Conservation (phyloP, 768 basidiomycete species). For the Boletus vermiculosoides region DNA sequence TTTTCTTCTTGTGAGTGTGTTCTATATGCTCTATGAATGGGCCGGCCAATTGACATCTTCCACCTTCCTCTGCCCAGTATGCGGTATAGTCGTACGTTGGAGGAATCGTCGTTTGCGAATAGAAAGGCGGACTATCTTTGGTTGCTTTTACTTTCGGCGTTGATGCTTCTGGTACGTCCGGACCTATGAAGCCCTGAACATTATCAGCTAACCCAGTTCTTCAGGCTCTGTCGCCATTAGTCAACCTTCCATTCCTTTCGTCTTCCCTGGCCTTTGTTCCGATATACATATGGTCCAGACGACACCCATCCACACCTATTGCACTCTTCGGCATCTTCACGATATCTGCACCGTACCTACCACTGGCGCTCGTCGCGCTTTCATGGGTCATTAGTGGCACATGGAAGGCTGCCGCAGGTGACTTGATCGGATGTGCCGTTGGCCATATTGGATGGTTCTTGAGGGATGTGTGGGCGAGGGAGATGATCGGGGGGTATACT, state of each 20-base stretch:
- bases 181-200: not conserved
- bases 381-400: slow-evolving; percentile 81
- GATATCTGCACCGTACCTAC: slow-evolving; percentile 94
- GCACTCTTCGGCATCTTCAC: slow-evolving; percentile 94
- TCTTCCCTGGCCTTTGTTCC: slow-evolving; percentile 92
- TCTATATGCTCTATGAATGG: not conserved
- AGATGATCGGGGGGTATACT: slow-evolving; percentile 76
- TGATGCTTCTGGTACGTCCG: slow-evolving; percentile 76
- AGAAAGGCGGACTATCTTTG: slow-evolving; percentile 93
- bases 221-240: slow-evolving; percentile 78
- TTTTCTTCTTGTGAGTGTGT: slow-evolving; percentile 92
- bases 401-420: slow-evolving; percentile 80
- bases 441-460: slow-evolving; percentile 86
- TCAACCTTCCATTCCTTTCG: slow-evolving; percentile 92
- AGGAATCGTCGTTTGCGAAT: slow-evolving; percentile 94
- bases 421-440: slow-evolving; percentile 81
- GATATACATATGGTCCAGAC: slow-evolving; percentile 95
- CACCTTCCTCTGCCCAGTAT: slow-evolving; percentile 53
- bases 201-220: not conserved
- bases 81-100: slow-evolving; percentile 95
- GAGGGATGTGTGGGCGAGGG: slow-evolving; percentile 83
- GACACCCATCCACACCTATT: slow-evolving; percentile 94
- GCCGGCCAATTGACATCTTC: not conserved
- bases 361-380: slow-evolving; percentile 85
- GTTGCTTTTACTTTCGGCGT: slow-evolving; percentile 80